These are phyloP conservation scores for Apiospora arundinis DNA, from an alignment of 2,329 filamentous ascomycete species.

Conservation along the genomic window DNA sequence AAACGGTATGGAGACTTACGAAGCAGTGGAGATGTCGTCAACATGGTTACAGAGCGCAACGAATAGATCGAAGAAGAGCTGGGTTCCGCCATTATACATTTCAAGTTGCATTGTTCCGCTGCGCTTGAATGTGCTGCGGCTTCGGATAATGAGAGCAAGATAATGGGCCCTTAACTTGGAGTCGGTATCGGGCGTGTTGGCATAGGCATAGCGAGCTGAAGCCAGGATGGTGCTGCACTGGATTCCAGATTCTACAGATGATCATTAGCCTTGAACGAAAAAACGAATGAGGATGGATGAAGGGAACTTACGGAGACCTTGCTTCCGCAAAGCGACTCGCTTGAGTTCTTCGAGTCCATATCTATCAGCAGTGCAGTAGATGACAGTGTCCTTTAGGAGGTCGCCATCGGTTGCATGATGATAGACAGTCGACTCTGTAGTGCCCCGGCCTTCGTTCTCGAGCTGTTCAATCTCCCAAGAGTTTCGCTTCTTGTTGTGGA, in stretches of 20 bases:
- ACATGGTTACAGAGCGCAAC: slow-evolving; percentile 93
- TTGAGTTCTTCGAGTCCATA: slow-evolving; percentile 87
- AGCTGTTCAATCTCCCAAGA: slow-evolving; percentile 81
- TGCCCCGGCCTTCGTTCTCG: slow-evolving; percentile 48
- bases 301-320: slow-evolving; percentile 73
- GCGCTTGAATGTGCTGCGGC: slow-evolving; percentile 85
- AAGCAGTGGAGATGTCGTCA: slow-evolving; percentile 63
- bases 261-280: slow-evolving; percentile 23
- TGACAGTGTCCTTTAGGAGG: slow-evolving; percentile 85
- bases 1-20: not conserved
- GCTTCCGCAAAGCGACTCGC: slow-evolving; percentile 83
- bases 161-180: slow-evolving; percentile 92
- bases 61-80: slow-evolving; percentile 92
- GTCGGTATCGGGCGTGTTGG: slow-evolving; percentile 86
- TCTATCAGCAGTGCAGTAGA: slow-evolving; percentile 87
- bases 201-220: slow-evolving; percentile 89
- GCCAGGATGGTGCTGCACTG: slow-evolving; percentile 84
- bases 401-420: slow-evolving; percentile 68
- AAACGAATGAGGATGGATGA: not conserved
- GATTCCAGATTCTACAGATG: slow-evolving; percentile 69
- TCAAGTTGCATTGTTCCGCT: slow-evolving; percentile 96
- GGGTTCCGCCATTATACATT: slow-evolving; percentile 84
- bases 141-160: slow-evolving; percentile 88
- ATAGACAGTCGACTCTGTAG: slow-evolving; percentile 71
- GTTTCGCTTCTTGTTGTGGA: slow-evolving; percentile 81